These are phyloP conservation scores for Myxozyma udenii DNA, from an alignment of 805 yeast species.

Conservation along the genomic window DNA sequence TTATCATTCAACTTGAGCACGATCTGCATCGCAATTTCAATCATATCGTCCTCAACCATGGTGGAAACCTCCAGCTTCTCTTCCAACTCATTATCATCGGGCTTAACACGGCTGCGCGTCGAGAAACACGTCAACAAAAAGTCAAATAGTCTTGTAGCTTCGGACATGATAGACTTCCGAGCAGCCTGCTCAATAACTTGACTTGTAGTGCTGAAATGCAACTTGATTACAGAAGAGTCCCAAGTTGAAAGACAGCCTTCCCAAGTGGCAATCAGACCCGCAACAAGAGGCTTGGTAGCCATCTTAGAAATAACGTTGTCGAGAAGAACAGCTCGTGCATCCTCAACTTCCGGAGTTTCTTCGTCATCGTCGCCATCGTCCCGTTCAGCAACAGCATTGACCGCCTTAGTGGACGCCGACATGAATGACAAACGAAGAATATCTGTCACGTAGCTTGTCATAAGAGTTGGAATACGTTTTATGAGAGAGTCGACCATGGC, in stretches of 20 bases:
- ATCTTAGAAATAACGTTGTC: slow-evolving; percentile 61
- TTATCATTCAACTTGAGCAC: slow-evolving; percentile 93
- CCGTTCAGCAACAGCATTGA: not conserved
- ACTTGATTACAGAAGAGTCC: slow-evolving; percentile 52
- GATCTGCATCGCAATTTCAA: slow-evolving; percentile 66
- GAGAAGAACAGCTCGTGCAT: slow-evolving; percentile 51
- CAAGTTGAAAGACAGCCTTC: slow-evolving; percentile 36
- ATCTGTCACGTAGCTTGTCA: slow-evolving; percentile 63
- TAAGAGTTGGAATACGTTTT: slow-evolving; percentile 81
- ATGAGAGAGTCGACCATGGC: slow-evolving; percentile 70
- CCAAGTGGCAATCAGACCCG: slow-evolving; percentile 66
- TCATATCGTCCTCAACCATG: slow-evolving; percentile 70
- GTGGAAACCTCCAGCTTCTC: slow-evolving; percentile 30
- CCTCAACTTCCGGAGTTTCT: slow-evolving; percentile 27
- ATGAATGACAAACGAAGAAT: slow-evolving; percentile 53
- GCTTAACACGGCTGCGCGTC: slow-evolving; percentile 37
- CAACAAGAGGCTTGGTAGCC: slow-evolving; percentile 61
- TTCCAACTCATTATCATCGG: not conserved
- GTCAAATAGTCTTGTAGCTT: slow-evolving; percentile 18
- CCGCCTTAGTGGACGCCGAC: slow-evolving; percentile 13
- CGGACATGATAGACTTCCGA: slow-evolving; percentile 20
- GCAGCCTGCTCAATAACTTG: slow-evolving; percentile 18
- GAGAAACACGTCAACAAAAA: slow-evolving; percentile 28
- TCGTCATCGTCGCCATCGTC: slow-evolving; percentile 4
- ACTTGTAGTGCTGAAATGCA: slow-evolving; percentile 47